Evolutionary conservation across 257 asterid species (phyloP), one percentile per base, ranked within the genome.

Genomic region (Anisodus acutangulus): DNA sequence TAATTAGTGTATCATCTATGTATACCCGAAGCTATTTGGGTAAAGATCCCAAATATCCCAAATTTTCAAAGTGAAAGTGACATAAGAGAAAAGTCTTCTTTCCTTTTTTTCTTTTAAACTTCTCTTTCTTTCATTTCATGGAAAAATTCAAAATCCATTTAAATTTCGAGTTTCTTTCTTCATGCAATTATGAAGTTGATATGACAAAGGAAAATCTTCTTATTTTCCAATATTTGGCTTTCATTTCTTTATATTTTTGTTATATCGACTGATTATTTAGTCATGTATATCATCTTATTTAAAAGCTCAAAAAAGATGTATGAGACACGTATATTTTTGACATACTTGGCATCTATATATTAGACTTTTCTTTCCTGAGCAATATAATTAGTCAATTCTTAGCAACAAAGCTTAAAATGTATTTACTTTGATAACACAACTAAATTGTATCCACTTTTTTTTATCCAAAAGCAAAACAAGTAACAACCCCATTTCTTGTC

Each of bases 131-230:
- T 69, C 78, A 69, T 39, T 39, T 69, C 31, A 39, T 39, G 26
- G 26, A 70, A 54, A 41, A 41, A 16, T 70, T 70, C 78, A 70
- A 70, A 17, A 8, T 70, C 54, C 15, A 69, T 39, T 41, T 69
- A 17, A 15, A 69, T 69, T 67, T 67, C 47, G 13, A 67, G 76
- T 41, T 69, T 69, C 78, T 69, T 69, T 69, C 78, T 69, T 69
- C 78, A 69, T 69, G 78, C 78, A 70, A 70, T 70, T 16, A 41
- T 70, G 35, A 67, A 67, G 78, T 70, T 70, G 78, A 41, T 41
- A 41, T 13, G 55, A 41, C 54, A 70, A 41, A 41, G 53, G 31
- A 17, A 41, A 7, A 41, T 69, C 8, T 16, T 67, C 35, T 16
- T 41, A 0, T 69, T 39, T 39, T 62, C 35, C 1, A 19, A 16